Base-by-base conservation (phyloP, 371 early-diverging fungal species). In the Syncephalastrum monosporum region DNA sequence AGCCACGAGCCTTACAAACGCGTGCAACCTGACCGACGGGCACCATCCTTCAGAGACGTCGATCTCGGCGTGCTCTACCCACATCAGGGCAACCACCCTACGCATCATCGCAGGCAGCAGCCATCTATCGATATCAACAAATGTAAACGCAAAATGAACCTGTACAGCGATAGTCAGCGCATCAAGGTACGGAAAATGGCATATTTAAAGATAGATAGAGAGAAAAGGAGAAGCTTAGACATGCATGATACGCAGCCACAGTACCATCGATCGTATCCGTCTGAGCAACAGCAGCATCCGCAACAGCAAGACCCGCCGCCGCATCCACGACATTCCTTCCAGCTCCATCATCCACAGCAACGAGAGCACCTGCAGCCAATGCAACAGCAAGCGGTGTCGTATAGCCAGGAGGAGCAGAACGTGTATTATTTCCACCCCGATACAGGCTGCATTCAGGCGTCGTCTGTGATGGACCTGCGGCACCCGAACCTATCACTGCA, bases 391-490 rank as follows among this genome's bases (percentile, higher is more conserved):
- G 41, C 45, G 19, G 46, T 58, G 19, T 54, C 63, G 7, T 57
- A 52, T 49, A 46, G 58, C 14, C 48, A 56, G 23, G 38, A 49
- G 14, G 55, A 60, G 21, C 55, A 55, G 24, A 25, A 48, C 25
- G 53, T 51, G 17, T 50, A 21, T 14, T 75, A 71, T 41, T 75
- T 67, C 46, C 76, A 76, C 59, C 60, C 71, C n/a, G 76, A 76
- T 19, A 71, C 69, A 24, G 76, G 73, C 4, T 51, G 61, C 13
- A 47, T 68, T 14, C 56, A 52, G n/a, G 65, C 65, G 1, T 25
- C 50, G 23, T 59, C 67, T 2, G 23, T 76, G 6, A 25, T 63
- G 12, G 63, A 63, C 6, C 42, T 76, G 8, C 64, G 60, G 8
- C 25, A 62, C 12, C 58, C 53, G 3, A 44, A 59, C 10, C 17